These are phyloP conservation scores for Rubus parviflorus DNA, from an alignment of 306 rosid species.

Conservation along the genomic window DNA sequence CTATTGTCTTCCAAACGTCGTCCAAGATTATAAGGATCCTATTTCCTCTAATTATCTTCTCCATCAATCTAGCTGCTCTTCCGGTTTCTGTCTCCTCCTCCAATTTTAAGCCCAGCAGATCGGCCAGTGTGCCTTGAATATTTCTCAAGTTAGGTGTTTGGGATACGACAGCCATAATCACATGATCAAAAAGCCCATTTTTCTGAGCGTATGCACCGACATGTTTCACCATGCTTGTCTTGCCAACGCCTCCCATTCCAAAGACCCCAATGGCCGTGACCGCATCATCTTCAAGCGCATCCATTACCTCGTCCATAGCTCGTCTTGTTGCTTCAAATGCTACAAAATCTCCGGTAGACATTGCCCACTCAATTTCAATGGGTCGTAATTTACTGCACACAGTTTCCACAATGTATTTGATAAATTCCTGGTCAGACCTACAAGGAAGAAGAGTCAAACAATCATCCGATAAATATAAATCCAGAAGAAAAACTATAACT, in stretches of 20 bases:
- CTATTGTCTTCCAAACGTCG: background rate
- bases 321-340: background rate
- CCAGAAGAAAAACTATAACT: background rate
- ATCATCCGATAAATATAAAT: background rate
- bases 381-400: background rate
- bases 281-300: background rate
- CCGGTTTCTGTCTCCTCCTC: fast-evolving
- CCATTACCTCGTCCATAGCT: background rate
- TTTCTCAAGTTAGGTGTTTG: background rate
- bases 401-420: background rate
- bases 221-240: background rate
- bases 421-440: background rate
- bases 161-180: background rate
- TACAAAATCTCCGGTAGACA: background rate
- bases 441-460: background rate
- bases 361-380: background rate
- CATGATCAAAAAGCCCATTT: background rate
- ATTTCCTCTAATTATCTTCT: background rate
- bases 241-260: background rate
- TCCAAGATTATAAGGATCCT: background rate
- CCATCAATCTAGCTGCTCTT: background rate
- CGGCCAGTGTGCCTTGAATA: background rate
- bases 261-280: background rate
- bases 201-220: background rate
- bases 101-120: background rate